Conservation (phyloP, 768 basidiomycete species). For the Suillus subalutaceus region DNA sequence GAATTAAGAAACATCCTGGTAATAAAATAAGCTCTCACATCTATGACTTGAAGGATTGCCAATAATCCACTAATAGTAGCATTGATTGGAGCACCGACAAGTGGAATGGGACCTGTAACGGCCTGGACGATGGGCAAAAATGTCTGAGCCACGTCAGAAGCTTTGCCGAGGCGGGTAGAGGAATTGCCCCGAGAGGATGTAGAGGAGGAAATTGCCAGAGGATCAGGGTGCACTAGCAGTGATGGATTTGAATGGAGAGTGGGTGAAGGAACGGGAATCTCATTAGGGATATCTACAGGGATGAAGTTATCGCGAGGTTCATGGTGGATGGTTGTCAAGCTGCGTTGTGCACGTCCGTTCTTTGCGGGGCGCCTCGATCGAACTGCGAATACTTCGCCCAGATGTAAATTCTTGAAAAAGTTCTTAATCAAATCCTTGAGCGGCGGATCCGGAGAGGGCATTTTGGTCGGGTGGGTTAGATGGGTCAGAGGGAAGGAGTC, state of each 20-base stretch:
- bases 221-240: not conserved
- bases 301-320: not conserved
- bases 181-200: not conserved
- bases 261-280: not conserved
- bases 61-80: no score
- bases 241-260: not conserved
- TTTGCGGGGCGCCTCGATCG: not conserved
- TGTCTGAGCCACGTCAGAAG: not conserved
- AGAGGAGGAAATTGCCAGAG: not conserved
- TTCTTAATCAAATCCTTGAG: not conserved
- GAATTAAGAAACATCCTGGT: not conserved
- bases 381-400: not conserved
- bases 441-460: not conserved
- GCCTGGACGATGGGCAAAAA: not conserved
- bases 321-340: not conserved
- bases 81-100: not conserved
- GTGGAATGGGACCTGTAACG: not conserved
- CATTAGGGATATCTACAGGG: not conserved
- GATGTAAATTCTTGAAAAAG: not conserved
- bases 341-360: not conserved
- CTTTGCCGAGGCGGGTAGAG: not conserved
- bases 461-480: not conserved
- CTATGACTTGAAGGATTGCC: no score
- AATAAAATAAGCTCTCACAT: no score
- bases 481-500: no score